Evolutionary conservation across 345 rosid species (phyloP), one percentile per base, ranked within the genome.

Genomic region (Populus nigra): DNA sequence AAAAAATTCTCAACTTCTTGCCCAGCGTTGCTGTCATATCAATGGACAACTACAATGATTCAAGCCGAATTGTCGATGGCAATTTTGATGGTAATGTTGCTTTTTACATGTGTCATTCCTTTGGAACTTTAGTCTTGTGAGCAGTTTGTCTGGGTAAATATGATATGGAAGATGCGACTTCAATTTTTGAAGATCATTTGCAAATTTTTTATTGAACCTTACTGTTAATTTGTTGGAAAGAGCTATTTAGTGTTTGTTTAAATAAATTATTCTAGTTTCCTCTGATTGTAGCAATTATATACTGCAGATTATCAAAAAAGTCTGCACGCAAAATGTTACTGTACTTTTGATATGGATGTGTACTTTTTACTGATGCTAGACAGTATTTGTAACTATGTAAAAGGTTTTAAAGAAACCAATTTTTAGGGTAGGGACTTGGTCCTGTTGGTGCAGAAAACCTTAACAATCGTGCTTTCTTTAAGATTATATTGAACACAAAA

Each of bases 1-100:
- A 96, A 79, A 96, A 92, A 95, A 91, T 94, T 50, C 88, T 88
- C 75, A 90, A 86, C 79, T 96, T 94, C 70, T 77, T 96, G 87
- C 97, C 98, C 20, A 92, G 95, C 80, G 85, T 96, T 81, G 97
- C 94, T 43, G 93, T 90, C 73, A 89, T 96, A 73, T 96, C 99
- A 38, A 88, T 94, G 97, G 97, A 96, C 86, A 92, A 94, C 80
- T 96, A 94, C 79, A 96, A 92, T 76, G 98, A 96, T 76, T 69
- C 98, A 6, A 92, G 94, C 86, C 88, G 98, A 23, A 86, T 96
- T 75, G 97, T 96, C 65, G 98, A 96, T 80, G 98, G 97, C 38
- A 96, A 96, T 84, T 96, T 91, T 68, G 99, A 96, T 73, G 98
- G 97, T 93, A 87, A 76, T 66, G 61, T 75, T 13, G 72, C 74